Base-by-base conservation (phyloP, 1,284 basidiomycete species). In the Trametes versicolor region DNA sequence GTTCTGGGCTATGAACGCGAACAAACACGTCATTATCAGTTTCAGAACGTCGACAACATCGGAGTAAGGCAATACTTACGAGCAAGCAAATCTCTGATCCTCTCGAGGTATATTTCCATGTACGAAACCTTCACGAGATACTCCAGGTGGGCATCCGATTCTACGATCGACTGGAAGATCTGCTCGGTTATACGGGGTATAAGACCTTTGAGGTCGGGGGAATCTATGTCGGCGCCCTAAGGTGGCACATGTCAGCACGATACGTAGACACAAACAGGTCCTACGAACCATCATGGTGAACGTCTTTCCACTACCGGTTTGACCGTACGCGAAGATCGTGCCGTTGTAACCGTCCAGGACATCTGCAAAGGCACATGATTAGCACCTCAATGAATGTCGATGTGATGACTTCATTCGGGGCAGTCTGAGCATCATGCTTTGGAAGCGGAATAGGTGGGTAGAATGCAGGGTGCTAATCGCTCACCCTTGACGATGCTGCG, bases 41-140 rank as follows among this genome's bases (percentile, higher is more conserved):
- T 19, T 23, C 15, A 0, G 2, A 4, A 27, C n/a, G 7, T 17
- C 2, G 5, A 5, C 27, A 17, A 41, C 17, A 19, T 21, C 41
- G 19, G 15, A 51, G 29, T 23, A 13, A 87, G 17, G 0, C 19
- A 10, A 21, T 27, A 21, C 96, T 77, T 79, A 98, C 97, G 98
- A 64, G 96, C 93, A 62, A 99, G 86, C 65, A 99, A 80, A 85
- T 99, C 98, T 64, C 97, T 89, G 73, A 99, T 97, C 70, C 92
- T 89, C 81, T 99, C 98, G 76, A 99, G 88, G 81, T 99, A 99
- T 71, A 99, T 99, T 79, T 99, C 98, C 96, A 99, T 98, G 79
- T 99, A 99, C 41, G 96, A 98, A 60, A 99, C 98, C 82, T 99
- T 99, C 78, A 99, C 98, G 63, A 99, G 89, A 78, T 99, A 99